A percentile compares a stretch with the other conserved stretches of the same genome.
These are phyloP conservation scores for Microbotryum intermedium DNA, from an alignment of 1,284 basidiomycete species.

Conservation along the genomic window DNA sequence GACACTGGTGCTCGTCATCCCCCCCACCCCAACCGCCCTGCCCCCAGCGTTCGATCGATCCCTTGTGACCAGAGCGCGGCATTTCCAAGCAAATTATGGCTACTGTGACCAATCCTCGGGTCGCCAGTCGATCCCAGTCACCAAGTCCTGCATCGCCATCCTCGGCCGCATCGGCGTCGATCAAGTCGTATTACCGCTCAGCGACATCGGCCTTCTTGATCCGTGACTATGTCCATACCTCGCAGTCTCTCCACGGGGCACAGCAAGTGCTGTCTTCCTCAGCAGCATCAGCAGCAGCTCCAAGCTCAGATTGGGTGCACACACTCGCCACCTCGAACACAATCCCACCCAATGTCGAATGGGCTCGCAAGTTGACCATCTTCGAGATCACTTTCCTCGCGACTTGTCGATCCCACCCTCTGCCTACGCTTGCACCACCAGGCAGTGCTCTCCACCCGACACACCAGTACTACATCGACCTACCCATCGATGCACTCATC, in stretches of 20 bases:
- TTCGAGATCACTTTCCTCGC: slow-evolving; percentile 26
- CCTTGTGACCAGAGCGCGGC: no score
- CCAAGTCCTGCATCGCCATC: no score
- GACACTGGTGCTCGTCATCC: no score
- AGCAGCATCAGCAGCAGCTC: neutral
- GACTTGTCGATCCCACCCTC: slow-evolving; percentile 11
- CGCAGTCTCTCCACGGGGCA: slow-evolving; percentile 4
- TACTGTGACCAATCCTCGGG: no score
- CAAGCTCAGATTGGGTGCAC: slow-evolving; percentile 6
- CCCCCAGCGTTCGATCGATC: no score
- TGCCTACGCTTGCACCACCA: neutral
- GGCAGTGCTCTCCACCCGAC: slow-evolving; percentile 3
- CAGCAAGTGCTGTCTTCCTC: neutral
- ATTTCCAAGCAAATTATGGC: no score
- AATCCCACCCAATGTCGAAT: neutral
- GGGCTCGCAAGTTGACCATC: slow-evolving; percentile 16
- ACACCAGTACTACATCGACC: no score
- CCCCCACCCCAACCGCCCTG: no score
- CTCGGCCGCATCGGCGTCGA: no score
- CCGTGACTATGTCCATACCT: slow-evolving; percentile 18
- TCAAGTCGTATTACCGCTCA: slow-evolving; percentile 6
- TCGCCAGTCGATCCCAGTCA: no score
- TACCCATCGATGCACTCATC: no score
- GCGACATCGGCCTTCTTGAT: slow-evolving; percentile 23
- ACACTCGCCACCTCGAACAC: neutral